Conservation (phyloP, 352 stramenopile species). For the Sclerospora graminicola region DNA sequence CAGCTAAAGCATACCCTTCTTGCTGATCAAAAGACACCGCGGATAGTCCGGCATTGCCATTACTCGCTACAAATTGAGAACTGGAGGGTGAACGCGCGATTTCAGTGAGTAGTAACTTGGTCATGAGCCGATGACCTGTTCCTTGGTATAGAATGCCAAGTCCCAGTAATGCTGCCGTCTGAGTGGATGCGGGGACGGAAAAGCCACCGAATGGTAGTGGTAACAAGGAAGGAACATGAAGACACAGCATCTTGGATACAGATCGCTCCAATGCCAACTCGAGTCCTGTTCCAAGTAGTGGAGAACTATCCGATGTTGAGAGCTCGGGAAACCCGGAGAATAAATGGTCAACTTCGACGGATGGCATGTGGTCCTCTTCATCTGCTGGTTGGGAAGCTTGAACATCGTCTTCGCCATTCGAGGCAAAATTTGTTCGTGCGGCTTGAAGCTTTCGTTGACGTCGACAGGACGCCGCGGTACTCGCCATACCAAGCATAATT, state of each 20-base stretch:
- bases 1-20: conserved; percentile 90
- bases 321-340: conserved; percentile 19
- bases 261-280: conserved; percentile 75
- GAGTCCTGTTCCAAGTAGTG: conserved; percentile 28
- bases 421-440: conserved; percentile 1
- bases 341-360: conserved; percentile 12
- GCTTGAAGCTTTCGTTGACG: conserved; percentile 24
- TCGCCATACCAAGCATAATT: conserved; percentile 94
- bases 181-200: conserved; percentile 91
- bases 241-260: conserved; percentile 96
- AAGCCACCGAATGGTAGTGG: conserved; percentile 92
- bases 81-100: conserved; percentile 86
- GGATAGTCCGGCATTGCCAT: conserved; percentile 31
- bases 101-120: conserved; percentile 94
- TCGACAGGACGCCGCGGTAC: conserved; percentile 86
- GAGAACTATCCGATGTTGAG: conserved; percentile 20
- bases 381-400: conserved; percentile 1
- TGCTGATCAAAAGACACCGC: conserved; percentile 77
- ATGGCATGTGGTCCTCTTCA: conserved; percentile 6
- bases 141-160: conserved; percentile 95
- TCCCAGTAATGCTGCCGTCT: conserved; percentile 91
- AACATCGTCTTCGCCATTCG: neutral
- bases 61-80: conserved; percentile 45
- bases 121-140: conserved; percentile 94
- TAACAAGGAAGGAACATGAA: conserved; percentile 95